phyloP scores from a whole-genome alignment of 1,139 yeast species.

The Kazachstania sp. region DNA sequence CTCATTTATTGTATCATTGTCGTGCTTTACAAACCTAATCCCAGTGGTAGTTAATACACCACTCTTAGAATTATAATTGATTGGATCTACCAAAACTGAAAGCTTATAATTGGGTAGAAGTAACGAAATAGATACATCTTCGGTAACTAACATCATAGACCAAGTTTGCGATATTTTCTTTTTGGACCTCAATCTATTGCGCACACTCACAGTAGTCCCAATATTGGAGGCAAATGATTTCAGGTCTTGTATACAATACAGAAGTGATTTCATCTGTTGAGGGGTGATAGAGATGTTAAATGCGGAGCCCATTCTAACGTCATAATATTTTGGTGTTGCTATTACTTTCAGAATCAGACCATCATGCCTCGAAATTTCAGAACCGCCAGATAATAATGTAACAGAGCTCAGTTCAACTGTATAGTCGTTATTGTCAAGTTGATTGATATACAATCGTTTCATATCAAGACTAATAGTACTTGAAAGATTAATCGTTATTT shows the following conservation, averaged over 20 bases:
- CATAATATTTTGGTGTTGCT: neutral
- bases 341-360: slow-evolving; percentile 10
- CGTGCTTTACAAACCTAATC: slow-evolving; percentile 1
- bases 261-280: neutral
- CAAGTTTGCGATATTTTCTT: no score
- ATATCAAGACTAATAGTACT: slow-evolving; percentile 7
- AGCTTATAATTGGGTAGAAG: neutral
- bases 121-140: slow-evolving; percentile 1
- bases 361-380: neutral
- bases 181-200: no score
- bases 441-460: slow-evolving; percentile 9
- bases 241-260: neutral
- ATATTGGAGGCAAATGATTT: neutral
- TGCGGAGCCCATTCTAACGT: slow-evolving; percentile 1
- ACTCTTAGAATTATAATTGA: neutral
- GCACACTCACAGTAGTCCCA: no score
- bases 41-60: neutral
- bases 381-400: slow-evolving; percentile 6
- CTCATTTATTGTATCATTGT: neutral
- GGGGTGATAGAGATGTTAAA: neutral
- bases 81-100: slow-evolving; percentile 3
- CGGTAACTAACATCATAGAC: neutral
- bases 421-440: slow-evolving; percentile 9
- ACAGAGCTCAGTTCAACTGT: slow-evolving; percentile 7
- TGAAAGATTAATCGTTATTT: slow-evolving; percentile 4